phyloP scores from a whole-genome alignment of 2,329 filamentous ascomycete species.

The Coniochaeta sp. region DNA sequence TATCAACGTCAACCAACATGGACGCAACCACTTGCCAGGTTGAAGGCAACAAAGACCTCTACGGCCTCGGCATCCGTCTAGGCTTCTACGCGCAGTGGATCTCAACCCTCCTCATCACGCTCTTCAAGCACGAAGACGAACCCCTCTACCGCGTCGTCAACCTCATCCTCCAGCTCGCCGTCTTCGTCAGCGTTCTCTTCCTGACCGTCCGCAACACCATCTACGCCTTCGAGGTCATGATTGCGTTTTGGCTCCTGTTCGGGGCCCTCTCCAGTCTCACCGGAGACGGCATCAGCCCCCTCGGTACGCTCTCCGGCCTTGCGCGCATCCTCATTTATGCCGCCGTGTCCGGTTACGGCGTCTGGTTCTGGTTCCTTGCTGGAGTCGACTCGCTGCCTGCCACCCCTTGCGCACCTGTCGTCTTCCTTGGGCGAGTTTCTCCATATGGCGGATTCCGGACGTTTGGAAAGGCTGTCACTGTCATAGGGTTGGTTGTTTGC shows the following conservation, averaged over 20 bases:
- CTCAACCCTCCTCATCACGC: slow-evolving; percentile 3
- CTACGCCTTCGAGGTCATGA: slow-evolving; percentile 3
- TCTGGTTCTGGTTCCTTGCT: slow-evolving; percentile 3
- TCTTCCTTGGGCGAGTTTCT: not conserved
- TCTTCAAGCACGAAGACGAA: slow-evolving; percentile 3
- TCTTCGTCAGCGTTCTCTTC: slow-evolving; percentile 1
- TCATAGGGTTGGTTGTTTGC: not conserved
- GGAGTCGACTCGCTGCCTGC: not conserved
- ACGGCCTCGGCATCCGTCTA: slow-evolving; percentile 4
- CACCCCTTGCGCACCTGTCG: not conserved
- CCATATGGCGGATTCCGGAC: not conserved
- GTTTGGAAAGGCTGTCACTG: slow-evolving; percentile 2
- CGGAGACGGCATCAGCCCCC: not conserved
- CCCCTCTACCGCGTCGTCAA: slow-evolving; percentile 1
- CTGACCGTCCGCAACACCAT: not conserved
- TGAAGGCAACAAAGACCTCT: slow-evolving; percentile 3
- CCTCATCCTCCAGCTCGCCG: slow-evolving; percentile 3
- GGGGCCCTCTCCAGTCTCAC: not conserved
- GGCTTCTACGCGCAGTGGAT: slow-evolving; percentile 4
- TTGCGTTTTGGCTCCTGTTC: slow-evolving; percentile 4
- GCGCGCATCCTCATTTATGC: slow-evolving; percentile 1
- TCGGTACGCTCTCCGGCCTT: not conserved
- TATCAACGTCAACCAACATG: too few species aligned
- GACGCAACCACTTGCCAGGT: not conserved
- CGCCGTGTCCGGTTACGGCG: not conserved